Evolutionary conservation across 164 flowering plant genomes (phyloP).

Genomic region (Vitis labrusca): DNA sequence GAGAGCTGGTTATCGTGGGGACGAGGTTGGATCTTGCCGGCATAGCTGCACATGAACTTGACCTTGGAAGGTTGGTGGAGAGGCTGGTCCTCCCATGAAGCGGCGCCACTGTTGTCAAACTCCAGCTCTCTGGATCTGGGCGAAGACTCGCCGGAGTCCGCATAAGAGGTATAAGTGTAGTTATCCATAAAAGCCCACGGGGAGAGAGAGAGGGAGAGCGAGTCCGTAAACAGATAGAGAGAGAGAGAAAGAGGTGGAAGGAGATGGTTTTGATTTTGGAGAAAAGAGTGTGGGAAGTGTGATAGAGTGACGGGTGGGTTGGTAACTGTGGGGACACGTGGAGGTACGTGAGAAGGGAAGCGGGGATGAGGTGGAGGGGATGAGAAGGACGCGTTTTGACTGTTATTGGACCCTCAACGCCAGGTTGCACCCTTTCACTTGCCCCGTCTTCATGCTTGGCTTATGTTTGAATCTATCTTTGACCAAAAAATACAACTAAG

Average conservation of each 20-base stretch:
- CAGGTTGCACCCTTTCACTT: no score
- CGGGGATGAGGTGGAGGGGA: no score
- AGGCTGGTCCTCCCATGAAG: slow-evolving; percentile 51
- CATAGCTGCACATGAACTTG: slow-evolving; percentile 67
- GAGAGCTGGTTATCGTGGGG: slow-evolving; percentile 58
- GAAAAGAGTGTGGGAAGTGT: no score
- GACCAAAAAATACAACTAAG: no score
- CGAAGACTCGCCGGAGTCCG: slow-evolving; percentile 60
- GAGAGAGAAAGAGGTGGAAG: not conserved
- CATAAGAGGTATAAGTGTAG: slow-evolving; percentile 40
- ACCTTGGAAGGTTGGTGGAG: slow-evolving; percentile 30
- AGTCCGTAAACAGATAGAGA: not conserved
- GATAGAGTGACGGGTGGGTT: no score
- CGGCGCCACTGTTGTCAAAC: slow-evolving; percentile 40
- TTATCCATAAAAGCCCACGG: slow-evolving; percentile 37
- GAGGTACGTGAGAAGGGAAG: no score
- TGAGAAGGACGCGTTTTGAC: no score
- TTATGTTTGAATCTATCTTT: no score
- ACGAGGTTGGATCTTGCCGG: slow-evolving; percentile 65
- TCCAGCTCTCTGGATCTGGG: slow-evolving; percentile 65
- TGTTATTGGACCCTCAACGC: no score
- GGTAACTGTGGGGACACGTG: no score
- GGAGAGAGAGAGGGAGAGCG: not conserved
- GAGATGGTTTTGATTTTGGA: not conserved
- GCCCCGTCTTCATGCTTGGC: no score